Base-by-base conservation (phyloP, 116 monocot genomes). In the Thalassia testudinum region DNA sequence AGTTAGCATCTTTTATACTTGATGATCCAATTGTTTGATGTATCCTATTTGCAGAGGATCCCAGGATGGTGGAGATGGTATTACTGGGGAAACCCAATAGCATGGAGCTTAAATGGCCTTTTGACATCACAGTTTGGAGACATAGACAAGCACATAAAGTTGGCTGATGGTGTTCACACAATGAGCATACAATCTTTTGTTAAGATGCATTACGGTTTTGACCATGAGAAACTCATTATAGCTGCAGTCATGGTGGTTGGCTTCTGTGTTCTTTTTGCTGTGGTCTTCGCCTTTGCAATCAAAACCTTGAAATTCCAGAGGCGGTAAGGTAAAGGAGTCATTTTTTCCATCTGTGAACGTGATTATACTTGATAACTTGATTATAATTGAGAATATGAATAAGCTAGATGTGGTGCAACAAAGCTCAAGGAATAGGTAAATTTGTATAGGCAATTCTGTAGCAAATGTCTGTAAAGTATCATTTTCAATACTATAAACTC, bases 11-110 rank as follows among this genome's bases (percentile, higher is more conserved):
- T n/a, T n/a, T n/a, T n/a, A n/a, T n/a, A n/a, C n/a, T n/a, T n/a
- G n/a, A n/a, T n/a, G n/a, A n/a, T n/a, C n/a, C n/a, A n/a, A n/a
- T n/a, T n/a, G n/a, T n/a, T n/a, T n/a, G n/a, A n/a, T n/a, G n/a
- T n/a, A n/a, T n/a, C n/a, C n/a, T 34, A 34, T 30, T 49, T 70
- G 63, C 70, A 97, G 97, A 74, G 85, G 50, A 53, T 97, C 42
- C 97, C 97, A 12, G 72, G 30, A 40, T 97, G 97, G 97, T 97
- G 97, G 97, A 79, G 97, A 69, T 97, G 97, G 97, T 97, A 89
- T 57, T 89, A 85, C 60, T 97, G 82, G 79, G 97, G 85, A 21
- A 66, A 89, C 65, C 97, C 97, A 44, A 62, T 89, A 44, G 65
- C 97, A 15, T 97, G 85, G 85, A 97, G 89, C 60, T 64, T 97